Percentiles rank a stretch among this genome's conserved stretches.
Conservation (phyloP, 371 early-diverging fungal species). For the Syncephalastrum contaminatum region DNA sequence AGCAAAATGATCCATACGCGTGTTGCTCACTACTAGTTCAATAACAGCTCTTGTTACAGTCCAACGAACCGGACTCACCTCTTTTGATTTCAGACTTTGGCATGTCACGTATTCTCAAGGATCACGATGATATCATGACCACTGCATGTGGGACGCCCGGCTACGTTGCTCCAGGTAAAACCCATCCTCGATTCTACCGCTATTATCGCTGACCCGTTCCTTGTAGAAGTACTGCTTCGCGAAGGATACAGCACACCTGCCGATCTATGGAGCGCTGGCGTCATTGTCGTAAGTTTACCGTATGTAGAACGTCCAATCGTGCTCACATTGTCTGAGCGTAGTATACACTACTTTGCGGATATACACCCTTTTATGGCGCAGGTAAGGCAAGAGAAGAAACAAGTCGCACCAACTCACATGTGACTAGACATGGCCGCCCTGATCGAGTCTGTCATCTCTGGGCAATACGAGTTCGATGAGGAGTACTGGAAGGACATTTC, state of each 20-base stretch:
- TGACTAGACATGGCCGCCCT: constrained; percentile 13
- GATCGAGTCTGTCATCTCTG: constrained; percentile 56
- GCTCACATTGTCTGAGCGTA: constrained; percentile 6
- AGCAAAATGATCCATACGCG: no score
- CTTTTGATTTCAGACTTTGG: constrained; percentile 83
- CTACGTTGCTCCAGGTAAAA: constrained; percentile 74
- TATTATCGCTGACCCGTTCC: no score
- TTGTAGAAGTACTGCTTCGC: constrained; percentile 66
- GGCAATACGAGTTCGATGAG: constrained; percentile 72
- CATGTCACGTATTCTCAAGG: constrained; percentile 70
- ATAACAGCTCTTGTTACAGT: constrained; percentile 57
- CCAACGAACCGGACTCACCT: constrained; percentile 46
- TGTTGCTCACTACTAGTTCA: no score
- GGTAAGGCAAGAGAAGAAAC: constrained; percentile 14
- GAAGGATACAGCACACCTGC: constrained; percentile 64
- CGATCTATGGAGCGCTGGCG: constrained; percentile 93
- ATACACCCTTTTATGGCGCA: constrained; percentile 88
- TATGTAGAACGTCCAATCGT: neutral
- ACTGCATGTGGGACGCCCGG: constrained; percentile 89
- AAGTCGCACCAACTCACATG: no score
- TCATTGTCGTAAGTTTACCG: constrained; percentile 60
- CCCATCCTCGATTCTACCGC: no score
- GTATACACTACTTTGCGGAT: constrained; percentile 84
- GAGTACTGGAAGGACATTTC: constrained; percentile 82
- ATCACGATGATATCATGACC: constrained; percentile 60